A percentile compares a stretch with the other conserved stretches of the same genome.
These are phyloP conservation scores for Cicer judaicum DNA, from an alignment of 306 rosid genomes.

Conservation along the genomic window DNA sequence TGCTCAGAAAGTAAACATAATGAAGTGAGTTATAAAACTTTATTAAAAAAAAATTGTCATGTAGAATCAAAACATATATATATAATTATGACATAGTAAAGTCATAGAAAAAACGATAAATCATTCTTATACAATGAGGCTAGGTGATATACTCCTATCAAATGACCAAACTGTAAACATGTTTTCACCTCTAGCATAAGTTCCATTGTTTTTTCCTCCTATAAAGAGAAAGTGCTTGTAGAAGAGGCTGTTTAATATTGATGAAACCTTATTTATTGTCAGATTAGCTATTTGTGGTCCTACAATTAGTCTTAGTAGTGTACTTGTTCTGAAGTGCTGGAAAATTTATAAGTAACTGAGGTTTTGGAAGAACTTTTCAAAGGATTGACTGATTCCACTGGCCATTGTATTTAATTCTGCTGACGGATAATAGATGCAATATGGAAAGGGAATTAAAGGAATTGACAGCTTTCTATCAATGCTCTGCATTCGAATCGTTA, in stretches of 20 bases:
- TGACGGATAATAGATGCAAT: conserved; percentile 9
- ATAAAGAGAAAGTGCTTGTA: background rate
- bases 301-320: conserved; percentile 31
- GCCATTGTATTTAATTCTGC: conserved; percentile 22
- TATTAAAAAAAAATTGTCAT: no score
- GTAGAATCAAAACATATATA: no score
- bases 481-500: no score
- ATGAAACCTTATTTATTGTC: background rate
- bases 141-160: no score
- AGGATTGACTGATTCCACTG: conserved; percentile 25
- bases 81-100: no score
- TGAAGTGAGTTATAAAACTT: no score
- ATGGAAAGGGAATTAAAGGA: background rate
- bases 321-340: conserved; percentile 31
- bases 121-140: no score
- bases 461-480: background rate
- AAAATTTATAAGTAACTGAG: conserved; percentile 27
- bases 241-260: conserved; percentile 28
- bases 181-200: no score
- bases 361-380: conserved; percentile 18
- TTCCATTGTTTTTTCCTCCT: background rate
- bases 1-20: no score
- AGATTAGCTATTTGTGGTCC: background rate
- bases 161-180: no score
- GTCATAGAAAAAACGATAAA: no score